A percentile compares a stretch with the other conserved stretches of the same genome.
phyloP scores from a whole-genome alignment of 805 yeast genomes.

The Tetrapisispora phaffii region DNA sequence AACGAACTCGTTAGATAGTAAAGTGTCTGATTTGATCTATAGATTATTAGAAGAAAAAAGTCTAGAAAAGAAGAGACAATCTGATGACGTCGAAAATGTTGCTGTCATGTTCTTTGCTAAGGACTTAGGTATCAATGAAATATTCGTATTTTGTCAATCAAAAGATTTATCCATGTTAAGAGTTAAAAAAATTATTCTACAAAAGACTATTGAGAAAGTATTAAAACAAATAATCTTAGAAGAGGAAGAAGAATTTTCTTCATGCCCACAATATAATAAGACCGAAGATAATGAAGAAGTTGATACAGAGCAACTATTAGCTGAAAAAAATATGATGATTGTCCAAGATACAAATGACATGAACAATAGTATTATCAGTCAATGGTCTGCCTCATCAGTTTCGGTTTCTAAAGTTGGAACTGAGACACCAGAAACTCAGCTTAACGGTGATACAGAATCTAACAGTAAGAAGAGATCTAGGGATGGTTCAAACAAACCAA shows the following conservation, averaged over 20 bases:
- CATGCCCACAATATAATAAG: constrained; percentile 14
- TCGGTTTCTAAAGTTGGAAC: constrained; percentile 5
- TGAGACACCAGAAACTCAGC: constrained; percentile 5
- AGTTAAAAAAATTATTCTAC: constrained; percentile 54
- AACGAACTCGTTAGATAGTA: constrained; percentile 40
- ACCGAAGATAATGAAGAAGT: constrained; percentile 23
- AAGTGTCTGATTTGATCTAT: constrained; percentile 46
- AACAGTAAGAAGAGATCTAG: constrained; percentile 43
- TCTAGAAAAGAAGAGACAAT: constrained; percentile 30
- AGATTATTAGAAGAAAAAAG: constrained; percentile 52
- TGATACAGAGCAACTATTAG: constrained; percentile 31
- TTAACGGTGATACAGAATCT: constrained; percentile 2
- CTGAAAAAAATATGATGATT: constrained; percentile 45
- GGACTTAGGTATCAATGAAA: constrained; percentile 43
- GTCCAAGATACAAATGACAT: constrained; percentile 56
- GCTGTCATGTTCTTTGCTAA: constrained; percentile 46
- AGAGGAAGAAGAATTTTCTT: constrained; percentile 46
- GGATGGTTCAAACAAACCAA: constrained; percentile 29
- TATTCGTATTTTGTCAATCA: constrained; percentile 48
- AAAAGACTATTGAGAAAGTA: constrained; percentile 53
- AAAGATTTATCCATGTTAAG: constrained; percentile 61
- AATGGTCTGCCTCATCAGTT: constrained; percentile 41
- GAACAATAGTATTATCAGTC: constrained; percentile 64
- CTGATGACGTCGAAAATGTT: constrained; percentile 25
- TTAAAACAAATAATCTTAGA: constrained; percentile 47